These are phyloP conservation scores for Talaromyces borbonicus DNA, from an alignment of 495 filamentous ascomycete species.

Conservation along the genomic window DNA sequence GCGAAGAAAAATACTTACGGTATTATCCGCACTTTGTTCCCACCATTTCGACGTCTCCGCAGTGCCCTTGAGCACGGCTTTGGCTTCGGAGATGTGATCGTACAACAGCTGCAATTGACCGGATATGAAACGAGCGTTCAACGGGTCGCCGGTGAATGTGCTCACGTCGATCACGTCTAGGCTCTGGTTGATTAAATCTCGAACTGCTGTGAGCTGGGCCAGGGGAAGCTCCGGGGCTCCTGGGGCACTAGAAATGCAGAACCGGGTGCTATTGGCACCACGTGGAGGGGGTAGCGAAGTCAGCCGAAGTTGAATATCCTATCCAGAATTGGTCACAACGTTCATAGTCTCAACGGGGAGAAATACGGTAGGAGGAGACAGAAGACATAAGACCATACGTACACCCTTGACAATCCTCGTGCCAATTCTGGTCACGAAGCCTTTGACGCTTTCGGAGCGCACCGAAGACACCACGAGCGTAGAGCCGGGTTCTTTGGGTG, in stretches of 20 bases:
- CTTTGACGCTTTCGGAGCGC: conserved; percentile 83
- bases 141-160: conserved; percentile 51
- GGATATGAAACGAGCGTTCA: conserved; percentile 58
- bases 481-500: conserved; percentile 69
- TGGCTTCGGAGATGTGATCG: conserved; percentile 65
- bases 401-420: conserved; percentile 69
- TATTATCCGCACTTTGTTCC: conserved; percentile 42
- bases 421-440: conserved; percentile 75
- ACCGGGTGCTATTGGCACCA: conserved; percentile 36
- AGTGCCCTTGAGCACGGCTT: conserved; percentile 38
- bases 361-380: too few species aligned
- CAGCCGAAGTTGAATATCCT: conserved; percentile 44
- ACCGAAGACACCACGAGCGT: conserved; percentile 84
- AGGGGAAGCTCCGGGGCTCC: conserved; percentile 47
- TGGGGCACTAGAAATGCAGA: conserved; percentile 43
- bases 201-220: conserved; percentile 56
- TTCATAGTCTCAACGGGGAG: too few species aligned
- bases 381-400: too few species aligned
- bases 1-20: conserved; percentile 24
- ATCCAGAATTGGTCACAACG: too few species aligned
- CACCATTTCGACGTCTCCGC: conserved; percentile 48
- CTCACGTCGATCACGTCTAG: conserved; percentile 73
- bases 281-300: conserved; percentile 38
- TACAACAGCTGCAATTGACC: conserved; percentile 69
- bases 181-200: conserved; percentile 63